phyloP scores from a whole-genome alignment of 2,329 filamentous ascomycete genomes.

The Colletotrichum sansevieriae region DNA sequence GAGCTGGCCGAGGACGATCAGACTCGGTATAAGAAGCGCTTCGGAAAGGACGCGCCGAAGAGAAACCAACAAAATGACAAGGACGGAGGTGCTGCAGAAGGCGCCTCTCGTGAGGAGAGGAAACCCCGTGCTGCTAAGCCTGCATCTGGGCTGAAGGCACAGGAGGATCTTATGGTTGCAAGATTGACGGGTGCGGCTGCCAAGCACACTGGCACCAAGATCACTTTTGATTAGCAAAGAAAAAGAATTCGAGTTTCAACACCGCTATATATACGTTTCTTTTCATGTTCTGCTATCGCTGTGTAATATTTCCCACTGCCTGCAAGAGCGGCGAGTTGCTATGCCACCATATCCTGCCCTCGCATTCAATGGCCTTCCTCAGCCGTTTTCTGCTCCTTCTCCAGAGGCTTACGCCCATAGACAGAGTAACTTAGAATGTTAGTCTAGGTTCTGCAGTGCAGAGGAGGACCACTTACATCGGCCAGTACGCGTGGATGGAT shows the following conservation, averaged over 20 bases:
- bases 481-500: slow-evolving; percentile 49
- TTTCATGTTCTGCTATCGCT: background rate
- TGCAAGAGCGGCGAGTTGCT: no score
- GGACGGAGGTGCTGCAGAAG: slow-evolving; percentile 44
- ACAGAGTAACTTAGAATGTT: no score
- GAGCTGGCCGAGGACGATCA: slow-evolving; percentile 95
- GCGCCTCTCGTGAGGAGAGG: slow-evolving; percentile 42
- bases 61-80: slow-evolving; percentile 48
- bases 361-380: no score
- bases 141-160: slow-evolving; percentile 53
- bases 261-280: background rate
- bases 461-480: slow-evolving; percentile 43
- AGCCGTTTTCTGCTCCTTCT: no score
- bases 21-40: slow-evolving; percentile 92
- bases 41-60: slow-evolving; percentile 76
- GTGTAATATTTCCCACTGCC: no score
- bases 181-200: slow-evolving; percentile 85
- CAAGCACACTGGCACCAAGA: slow-evolving; percentile 82
- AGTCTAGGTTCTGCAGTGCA: no score
- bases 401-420: no score
- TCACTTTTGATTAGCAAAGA: slow-evolving; percentile 76
- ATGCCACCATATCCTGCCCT: no score
- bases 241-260: background rate
- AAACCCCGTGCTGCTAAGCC: slow-evolving; percentile 52
- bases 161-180: slow-evolving; percentile 64